Percentiles rank a stretch among this genome's conserved stretches.
These are phyloP conservation scores for Candolleomyces eurysporus DNA, from an alignment of 768 basidiomycete genomes.

Conservation along the genomic window DNA sequence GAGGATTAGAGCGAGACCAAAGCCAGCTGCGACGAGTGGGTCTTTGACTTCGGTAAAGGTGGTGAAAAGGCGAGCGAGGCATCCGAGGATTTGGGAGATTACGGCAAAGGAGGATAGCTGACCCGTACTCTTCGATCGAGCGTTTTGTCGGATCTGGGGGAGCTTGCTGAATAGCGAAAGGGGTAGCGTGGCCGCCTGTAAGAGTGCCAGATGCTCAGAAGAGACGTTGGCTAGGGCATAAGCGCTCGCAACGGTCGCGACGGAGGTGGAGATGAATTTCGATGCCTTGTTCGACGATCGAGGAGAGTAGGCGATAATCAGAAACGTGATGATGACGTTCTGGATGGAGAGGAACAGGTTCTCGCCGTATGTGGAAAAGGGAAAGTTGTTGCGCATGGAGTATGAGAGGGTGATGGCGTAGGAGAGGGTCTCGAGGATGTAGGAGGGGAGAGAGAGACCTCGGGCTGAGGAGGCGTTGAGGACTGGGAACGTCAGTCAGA, in stretches of 20 bases:
- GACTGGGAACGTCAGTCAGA: constrained; percentile 43
- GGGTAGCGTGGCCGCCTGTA: constrained; percentile 87
- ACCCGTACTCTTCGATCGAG: constrained; percentile 74
- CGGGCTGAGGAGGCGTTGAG: constrained; percentile 71
- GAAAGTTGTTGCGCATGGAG: constrained; percentile 80
- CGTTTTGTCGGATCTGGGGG: constrained; percentile 89
- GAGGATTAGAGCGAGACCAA: constrained; percentile 75
- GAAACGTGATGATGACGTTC: constrained; percentile 83
- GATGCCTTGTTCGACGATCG: constrained; percentile 24
- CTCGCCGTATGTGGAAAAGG: constrained; percentile 98
- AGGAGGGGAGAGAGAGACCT: constrained; percentile 85
- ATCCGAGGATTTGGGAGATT: constrained; percentile 82
- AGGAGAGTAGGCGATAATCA: constrained; percentile 72
- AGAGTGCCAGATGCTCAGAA: constrained; percentile 55
- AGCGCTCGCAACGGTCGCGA: constrained; percentile 21
- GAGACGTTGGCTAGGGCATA: constrained; percentile 36
- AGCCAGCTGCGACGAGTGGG: constrained; percentile 75
- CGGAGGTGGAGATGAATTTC: constrained; percentile 26
- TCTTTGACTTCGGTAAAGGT: constrained; percentile 90
- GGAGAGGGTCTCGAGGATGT: constrained; percentile 85
- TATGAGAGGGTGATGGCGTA: constrained; percentile 91
- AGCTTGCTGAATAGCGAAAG: constrained; percentile 90
- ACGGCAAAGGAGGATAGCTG: constrained; percentile 95
- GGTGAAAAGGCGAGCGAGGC: constrained; percentile 90
- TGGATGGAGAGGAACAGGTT: constrained; percentile 91